These are phyloP conservation scores for Termitomyces eurrhizus DNA, from an alignment of 768 basidiomycete species.

Conservation along the genomic window DNA sequence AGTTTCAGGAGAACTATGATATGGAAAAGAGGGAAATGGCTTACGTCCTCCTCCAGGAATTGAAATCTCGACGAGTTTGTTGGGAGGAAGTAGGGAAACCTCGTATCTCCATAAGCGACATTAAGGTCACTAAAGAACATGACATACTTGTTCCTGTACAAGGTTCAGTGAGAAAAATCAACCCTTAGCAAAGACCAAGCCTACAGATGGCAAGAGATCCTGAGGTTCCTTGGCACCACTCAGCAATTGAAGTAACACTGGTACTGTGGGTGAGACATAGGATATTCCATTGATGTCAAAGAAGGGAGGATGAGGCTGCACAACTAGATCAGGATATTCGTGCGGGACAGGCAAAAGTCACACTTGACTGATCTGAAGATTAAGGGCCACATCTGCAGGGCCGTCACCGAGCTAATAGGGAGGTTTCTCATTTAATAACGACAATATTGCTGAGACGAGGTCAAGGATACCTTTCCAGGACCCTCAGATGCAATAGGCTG, in stretches of 20 bases:
- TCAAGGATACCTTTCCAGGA: conserved; percentile 12
- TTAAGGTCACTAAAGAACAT: no score
- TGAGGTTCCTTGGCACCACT: conserved; percentile 38
- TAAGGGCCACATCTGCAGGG: conserved; percentile 12
- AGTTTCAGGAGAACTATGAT: neutral
- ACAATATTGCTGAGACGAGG: no score
- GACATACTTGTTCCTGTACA: conserved; percentile 13
- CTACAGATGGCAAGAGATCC: conserved; percentile 38
- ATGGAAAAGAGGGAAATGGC: neutral
- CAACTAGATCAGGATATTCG: neutral
- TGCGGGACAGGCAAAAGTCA: neutral
- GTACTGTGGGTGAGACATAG: conserved; percentile 37
- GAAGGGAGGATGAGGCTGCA: conserved; percentile 26
- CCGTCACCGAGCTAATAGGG: conserved; percentile 15
- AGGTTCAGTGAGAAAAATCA: neutral
- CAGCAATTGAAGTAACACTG: conserved; percentile 50
- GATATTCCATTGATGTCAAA: conserved; percentile 27
- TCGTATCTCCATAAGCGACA: neutral
- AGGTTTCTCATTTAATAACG: neutral
- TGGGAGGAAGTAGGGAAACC: conserved; percentile 1
- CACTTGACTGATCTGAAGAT: conserved; percentile 1
- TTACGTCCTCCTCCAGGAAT: conserved; percentile 30
- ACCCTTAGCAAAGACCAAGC: neutral
- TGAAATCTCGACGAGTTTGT: conserved; percentile 16
- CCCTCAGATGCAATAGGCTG: conserved; percentile 17